Base-by-base conservation (phyloP, 2,329 filamentous ascomycete species). In the Diaporthe humulicola region DNA sequence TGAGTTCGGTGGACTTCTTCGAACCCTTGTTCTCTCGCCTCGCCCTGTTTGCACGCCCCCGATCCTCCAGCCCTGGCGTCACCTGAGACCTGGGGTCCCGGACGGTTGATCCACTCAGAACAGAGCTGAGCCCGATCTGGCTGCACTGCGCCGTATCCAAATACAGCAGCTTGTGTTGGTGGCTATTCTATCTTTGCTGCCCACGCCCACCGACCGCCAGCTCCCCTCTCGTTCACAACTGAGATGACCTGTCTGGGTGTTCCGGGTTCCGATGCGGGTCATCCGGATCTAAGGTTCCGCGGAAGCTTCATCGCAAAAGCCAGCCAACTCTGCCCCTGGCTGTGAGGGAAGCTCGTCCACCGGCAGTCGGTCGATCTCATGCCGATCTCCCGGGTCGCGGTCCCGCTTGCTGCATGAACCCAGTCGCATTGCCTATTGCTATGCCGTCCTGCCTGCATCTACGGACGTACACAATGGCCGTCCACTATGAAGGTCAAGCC, bases 231-330 rank as follows among this genome's bases (percentile, higher is more conserved):
- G 22, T 30, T 50, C 40, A 36, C 38, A 48, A 22, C 38, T 36
- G 30, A n/a, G 54, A 28, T 71, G 54, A 3, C 15, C 42, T 48
- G 45, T n/a, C 45, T 64, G 66, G 38, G 10, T 19, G 42, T n/a
- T 45, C 66, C 56, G 54, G 56, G 12, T 19, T 38, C 64, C 72
- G 67, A 71, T 22, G 73, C 54, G 72, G 66, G 56, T 36, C 67
- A 42, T 25, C 45, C 42, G 50, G 50, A 56, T 45, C 60, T 52
- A 36, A 57, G 30, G 38, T 54, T 69, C 40, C 57, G 60, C 54
- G 50, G 48, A 57, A 54, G 48, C 50, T 45, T 54, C 38, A 38
- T 36, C 33, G 36, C 45, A 67, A 38, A 52, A 52, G 38, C 45
- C 64, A 28, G 3, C 64, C 64, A 22, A 40, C 45, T 38, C 61